These are phyloP conservation scores for Globisporangium perplexum DNA, from an alignment of 352 stramenopile species.

Conservation along the genomic window DNA sequence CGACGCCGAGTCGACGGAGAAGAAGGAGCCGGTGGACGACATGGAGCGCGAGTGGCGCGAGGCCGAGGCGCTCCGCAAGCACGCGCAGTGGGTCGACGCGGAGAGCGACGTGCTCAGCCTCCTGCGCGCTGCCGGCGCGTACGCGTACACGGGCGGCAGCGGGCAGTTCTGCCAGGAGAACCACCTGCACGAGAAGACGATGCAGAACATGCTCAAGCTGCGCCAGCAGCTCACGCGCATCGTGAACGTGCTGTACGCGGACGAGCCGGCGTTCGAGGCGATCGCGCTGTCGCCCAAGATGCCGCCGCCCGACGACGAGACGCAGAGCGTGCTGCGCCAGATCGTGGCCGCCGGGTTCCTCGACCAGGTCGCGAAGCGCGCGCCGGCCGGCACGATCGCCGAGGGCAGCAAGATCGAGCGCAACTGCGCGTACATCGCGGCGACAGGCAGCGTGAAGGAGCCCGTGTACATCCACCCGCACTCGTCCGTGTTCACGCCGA, in stretches of 20 bases:
- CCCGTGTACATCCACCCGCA: slow-evolving; percentile 83
- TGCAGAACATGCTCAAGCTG: slow-evolving; percentile 87
- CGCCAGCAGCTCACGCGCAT: slow-evolving; percentile 78
- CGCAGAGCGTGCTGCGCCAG: slow-evolving; percentile 57
- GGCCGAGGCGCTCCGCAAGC: slow-evolving; percentile 62
- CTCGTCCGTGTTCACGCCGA: slow-evolving; percentile 72
- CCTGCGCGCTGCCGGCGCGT: slow-evolving; percentile 67
- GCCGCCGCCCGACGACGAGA: slow-evolving; percentile 54
- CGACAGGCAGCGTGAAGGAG: slow-evolving; percentile 49
- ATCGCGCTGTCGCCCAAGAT: slow-evolving; percentile 59
- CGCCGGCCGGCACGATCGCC: slow-evolving; percentile 62
- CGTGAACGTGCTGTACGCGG: slow-evolving; percentile 60
- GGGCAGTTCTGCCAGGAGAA: slow-evolving; percentile 68
- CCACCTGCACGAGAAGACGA: slow-evolving; percentile 81
- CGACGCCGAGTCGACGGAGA: slow-evolving; percentile 17
- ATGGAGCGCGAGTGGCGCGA: slow-evolving; percentile 73
- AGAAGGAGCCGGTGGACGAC: slow-evolving; percentile 43
- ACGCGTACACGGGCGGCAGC: slow-evolving; percentile 63
- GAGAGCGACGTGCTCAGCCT: slow-evolving; percentile 81
- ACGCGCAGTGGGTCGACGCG: slow-evolving; percentile 72
- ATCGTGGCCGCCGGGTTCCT: slow-evolving; percentile 78
- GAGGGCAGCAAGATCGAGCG: slow-evolving; percentile 80
- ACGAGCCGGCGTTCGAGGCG: slow-evolving; percentile 22
- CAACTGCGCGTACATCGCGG: slow-evolving; percentile 73
- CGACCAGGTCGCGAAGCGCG: slow-evolving; percentile 78